Base-by-base conservation (phyloP, 805 yeast species). In the Scheffersomyces lignosus region DNA sequence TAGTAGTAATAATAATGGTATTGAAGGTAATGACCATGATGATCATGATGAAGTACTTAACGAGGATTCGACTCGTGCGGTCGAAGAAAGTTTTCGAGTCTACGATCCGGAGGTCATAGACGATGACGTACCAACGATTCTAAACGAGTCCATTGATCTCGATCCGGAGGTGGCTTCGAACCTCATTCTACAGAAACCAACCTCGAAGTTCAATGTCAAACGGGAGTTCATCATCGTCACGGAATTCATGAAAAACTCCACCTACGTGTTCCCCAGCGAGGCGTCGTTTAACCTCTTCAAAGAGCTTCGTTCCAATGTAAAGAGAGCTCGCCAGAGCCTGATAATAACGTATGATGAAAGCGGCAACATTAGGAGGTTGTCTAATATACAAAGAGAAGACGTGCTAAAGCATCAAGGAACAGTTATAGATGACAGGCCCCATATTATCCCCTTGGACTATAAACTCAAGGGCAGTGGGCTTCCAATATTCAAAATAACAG, bases 401-500 rank as follows among this genome's bases (percentile, higher is more conserved):
- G 4, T 20, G 30, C 12, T 23, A 18, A 3, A 31, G 31, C 14
- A 18, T 18, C n/a, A 17, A 18, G 23, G 16, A 23, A 9, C 26
- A 7, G 24, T 20, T 20, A 48, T 61, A 6, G 71, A 64, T 38
- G 29, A 55, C 4, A 38, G 70, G 34, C 43, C 38, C 6, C 70
- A 63, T 40, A 51, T 64, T 3, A 47, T 66, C 0, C 71, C 71
- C 0, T 36, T 59, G 5, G 60, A 51, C 7, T 49, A 55, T 34
- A 64, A 63, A 31, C 29, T 43, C 12, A 47, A 47, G 40, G 73
- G 73, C 3, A 10, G 43, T 17, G 73, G 72, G 0, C 45, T 66
- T 28, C 74, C 74, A 0, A 37, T 68, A 7, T 53, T 68, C 42
- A 66, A 60, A 43, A 39, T 66, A 10, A 46, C 48, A 16, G 56